Evolutionary conservation across 2,329 filamentous ascomycete genomes (phyloP).

Genomic region (Cladosporium sp.): DNA sequence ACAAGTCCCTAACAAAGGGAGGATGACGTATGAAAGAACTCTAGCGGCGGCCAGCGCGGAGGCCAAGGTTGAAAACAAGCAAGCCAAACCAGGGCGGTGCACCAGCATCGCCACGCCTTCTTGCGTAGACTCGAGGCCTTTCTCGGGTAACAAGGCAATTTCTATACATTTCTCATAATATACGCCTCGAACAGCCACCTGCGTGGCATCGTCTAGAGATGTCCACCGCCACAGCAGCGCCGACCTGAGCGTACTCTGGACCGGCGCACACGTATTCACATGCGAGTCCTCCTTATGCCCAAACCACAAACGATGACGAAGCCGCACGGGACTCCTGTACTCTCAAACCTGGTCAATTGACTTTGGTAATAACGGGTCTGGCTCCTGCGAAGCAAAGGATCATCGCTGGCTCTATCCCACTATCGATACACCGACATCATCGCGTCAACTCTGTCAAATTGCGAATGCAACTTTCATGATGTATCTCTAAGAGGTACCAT

Average conservation of each 20-base stretch:
- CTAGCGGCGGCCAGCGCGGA: background rate
- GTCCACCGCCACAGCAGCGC: background rate
- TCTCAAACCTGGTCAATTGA: background rate
- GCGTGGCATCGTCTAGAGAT: too few relatives aligned
- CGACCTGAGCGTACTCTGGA: background rate
- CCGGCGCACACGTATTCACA: too few relatives aligned
- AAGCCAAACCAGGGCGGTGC: background rate
- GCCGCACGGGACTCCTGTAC: background rate
- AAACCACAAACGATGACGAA: background rate
- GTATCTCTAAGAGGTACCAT: background rate
- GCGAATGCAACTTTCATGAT: too few relatives aligned
- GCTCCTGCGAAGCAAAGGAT: too few relatives aligned
- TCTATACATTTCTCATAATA: too few relatives aligned
- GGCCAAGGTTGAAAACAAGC: background rate
- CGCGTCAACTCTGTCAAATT: constrained; percentile 1
- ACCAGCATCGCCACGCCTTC: background rate
- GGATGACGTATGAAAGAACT: too few relatives aligned
- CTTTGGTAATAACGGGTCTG: background rate
- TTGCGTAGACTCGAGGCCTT: background rate
- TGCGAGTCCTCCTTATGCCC: background rate
- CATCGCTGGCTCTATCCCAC: too few relatives aligned
- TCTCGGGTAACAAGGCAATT: too few relatives aligned
- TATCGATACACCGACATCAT: constrained; percentile 6
- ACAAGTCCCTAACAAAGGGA: too few relatives aligned
- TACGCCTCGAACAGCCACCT: too few relatives aligned